Conservation (phyloP, 2,329 filamentous ascomycete species). For the Neoarthrinium moseri region DNA sequence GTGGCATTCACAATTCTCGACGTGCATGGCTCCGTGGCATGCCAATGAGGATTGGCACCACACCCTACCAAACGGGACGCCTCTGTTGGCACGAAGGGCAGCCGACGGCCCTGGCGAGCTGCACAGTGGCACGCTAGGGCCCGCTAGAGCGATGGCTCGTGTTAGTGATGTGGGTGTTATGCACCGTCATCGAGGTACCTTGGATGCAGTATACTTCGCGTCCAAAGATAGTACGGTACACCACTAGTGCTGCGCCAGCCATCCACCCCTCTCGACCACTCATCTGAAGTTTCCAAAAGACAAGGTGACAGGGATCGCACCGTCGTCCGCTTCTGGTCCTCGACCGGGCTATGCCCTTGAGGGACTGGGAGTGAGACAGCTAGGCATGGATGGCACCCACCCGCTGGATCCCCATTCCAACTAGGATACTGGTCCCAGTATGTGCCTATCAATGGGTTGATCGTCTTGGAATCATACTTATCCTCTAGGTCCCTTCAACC, state of each 20-base stretch:
- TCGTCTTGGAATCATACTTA: conserved; percentile 18
- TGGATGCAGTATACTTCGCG: not conserved
- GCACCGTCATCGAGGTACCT: conserved; percentile 1
- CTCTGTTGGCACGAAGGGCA: not conserved
- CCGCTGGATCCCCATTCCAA: conserved; percentile 33
- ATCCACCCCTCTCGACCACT: conserved; percentile 4
- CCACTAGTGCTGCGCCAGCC: conserved; percentile 10
- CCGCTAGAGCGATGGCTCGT: not conserved
- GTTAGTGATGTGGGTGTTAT: conserved; percentile 7
- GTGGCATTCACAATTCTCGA: conserved; percentile 8
- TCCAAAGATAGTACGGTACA: conserved; percentile 8
- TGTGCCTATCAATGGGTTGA: conserved; percentile 38
- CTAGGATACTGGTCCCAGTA: conserved; percentile 27
- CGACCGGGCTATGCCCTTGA: conserved; percentile 9
- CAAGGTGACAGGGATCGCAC: conserved; percentile 8
- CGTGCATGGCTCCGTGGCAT: conserved; percentile 6
- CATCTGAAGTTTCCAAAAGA: conserved; percentile 11
- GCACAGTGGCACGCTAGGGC: not conserved
- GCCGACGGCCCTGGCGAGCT: conserved; percentile 2
- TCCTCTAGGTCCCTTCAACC: conserved; percentile 23
- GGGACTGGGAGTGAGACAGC: conserved; percentile 48
- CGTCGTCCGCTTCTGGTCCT: conserved; percentile 11
- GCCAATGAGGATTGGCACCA: conserved; percentile 8
- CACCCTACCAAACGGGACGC: conserved; percentile 6
- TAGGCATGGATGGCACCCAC: conserved; percentile 34